phyloP scores from a whole-genome alignment of 495 filamentous ascomycete species.

The Lasiosphaeria hispida region DNA sequence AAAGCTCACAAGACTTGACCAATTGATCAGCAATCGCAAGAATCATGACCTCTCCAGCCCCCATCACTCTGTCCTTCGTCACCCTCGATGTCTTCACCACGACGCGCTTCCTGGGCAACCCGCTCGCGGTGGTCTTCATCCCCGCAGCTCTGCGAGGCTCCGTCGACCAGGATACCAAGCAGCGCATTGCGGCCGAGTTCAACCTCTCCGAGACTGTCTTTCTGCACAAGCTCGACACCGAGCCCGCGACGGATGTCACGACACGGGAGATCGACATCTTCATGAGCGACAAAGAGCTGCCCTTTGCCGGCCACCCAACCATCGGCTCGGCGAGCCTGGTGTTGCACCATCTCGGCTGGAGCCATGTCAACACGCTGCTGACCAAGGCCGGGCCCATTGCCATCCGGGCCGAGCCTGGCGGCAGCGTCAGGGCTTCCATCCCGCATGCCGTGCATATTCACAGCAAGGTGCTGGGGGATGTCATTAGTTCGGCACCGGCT shows the following conservation, averaged over 20 bases:
- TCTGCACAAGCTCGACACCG: slow-evolving; percentile 50
- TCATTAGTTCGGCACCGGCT: neutral
- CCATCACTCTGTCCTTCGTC: slow-evolving; percentile 43
- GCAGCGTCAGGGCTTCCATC: slow-evolving; percentile 51
- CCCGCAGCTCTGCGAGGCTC: slow-evolving; percentile 31
- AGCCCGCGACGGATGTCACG: slow-evolving; percentile 7
- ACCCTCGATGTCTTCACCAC: slow-evolving; percentile 71
- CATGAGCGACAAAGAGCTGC: slow-evolving; percentile 58
- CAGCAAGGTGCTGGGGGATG: slow-evolving; percentile 26
- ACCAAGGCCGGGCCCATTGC: slow-evolving; percentile 61
- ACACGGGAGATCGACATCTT: slow-evolving; percentile 66
- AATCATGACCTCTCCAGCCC: neutral
- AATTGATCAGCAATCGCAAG: neutral
- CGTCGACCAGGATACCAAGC: slow-evolving; percentile 55
- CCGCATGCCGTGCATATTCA: slow-evolving; percentile 69
- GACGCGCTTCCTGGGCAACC: slow-evolving; percentile 59
- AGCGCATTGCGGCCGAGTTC: slow-evolving; percentile 72
- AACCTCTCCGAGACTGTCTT: slow-evolving; percentile 85
- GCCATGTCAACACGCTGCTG: slow-evolving; percentile 41
- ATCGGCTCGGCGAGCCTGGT: slow-evolving; percentile 64
- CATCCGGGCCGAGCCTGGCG: slow-evolving; percentile 15
- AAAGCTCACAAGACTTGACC: no score
- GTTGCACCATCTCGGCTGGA: slow-evolving; percentile 33
- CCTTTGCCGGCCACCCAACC: slow-evolving; percentile 78
- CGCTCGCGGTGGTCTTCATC: slow-evolving; percentile 61